phyloP scores from a whole-genome alignment of 352 stramenopile genomes.

The Globisporangium ultimum region DNA sequence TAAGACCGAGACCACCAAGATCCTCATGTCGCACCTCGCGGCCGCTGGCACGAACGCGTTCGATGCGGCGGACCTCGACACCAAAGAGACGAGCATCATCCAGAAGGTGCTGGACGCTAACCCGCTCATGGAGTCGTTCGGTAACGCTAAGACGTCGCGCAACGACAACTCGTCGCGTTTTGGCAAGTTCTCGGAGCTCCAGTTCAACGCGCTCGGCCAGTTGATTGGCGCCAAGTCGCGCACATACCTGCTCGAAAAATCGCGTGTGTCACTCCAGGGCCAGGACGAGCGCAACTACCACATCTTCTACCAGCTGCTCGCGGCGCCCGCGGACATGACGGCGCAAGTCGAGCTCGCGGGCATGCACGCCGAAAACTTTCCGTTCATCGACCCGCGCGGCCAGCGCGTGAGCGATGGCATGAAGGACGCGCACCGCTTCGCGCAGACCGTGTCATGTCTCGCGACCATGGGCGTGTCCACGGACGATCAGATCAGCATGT shows the following conservation, averaged over 20 bases:
- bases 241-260: constrained; percentile 88
- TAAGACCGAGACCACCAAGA: constrained; percentile 96
- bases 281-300: constrained; percentile 97
- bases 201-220: constrained; percentile 89
- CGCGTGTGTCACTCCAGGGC: constrained; percentile 88
- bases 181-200: constrained; percentile 95
- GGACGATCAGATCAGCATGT: constrained; percentile 72
- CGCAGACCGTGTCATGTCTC: constrained; percentile 68
- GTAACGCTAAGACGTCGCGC: constrained; percentile 95
- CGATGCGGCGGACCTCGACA: constrained; percentile 15
- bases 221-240: constrained; percentile 78
- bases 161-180: constrained; percentile 97
- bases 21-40: constrained; percentile 94
- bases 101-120: constrained; percentile 80
- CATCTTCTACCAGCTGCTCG: constrained; percentile 97
- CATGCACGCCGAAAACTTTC: constrained; percentile 76
- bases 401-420: constrained; percentile 52
- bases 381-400: constrained; percentile 56
- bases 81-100: constrained; percentile 72
- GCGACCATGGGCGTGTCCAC: constrained; percentile 71
- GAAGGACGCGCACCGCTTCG: constrained; percentile 71
- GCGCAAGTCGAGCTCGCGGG: constrained; percentile 68
- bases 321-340: constrained; percentile 45
- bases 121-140: constrained; percentile 92
- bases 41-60: constrained; percentile 40